A percentile compares a stretch with the other conserved stretches of the same genome.
Evolutionary conservation across 208 protist species (phyloP).

Genomic region (Perkinsela sp.): DNA sequence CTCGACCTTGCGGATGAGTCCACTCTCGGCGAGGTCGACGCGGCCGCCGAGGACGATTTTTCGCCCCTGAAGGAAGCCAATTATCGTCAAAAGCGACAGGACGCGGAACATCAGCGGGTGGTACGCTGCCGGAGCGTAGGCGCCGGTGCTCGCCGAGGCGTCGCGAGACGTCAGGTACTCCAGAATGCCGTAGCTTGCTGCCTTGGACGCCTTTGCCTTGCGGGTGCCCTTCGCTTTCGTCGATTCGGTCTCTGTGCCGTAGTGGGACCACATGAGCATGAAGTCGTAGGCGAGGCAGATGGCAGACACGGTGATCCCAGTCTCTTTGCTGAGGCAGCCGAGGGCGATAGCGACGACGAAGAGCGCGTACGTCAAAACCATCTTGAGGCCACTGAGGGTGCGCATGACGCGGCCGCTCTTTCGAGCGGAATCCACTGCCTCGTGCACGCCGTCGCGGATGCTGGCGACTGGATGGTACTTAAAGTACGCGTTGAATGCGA

Average conservation of each 20-base stretch:
- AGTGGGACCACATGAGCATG: slow-evolving; percentile 9
- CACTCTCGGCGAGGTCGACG: slow-evolving; percentile 14
- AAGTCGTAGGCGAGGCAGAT: slow-evolving; percentile 18
- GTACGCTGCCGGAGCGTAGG: not conserved
- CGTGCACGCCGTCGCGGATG: not conserved
- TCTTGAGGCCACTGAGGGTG: not conserved
- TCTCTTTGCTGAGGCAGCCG: slow-evolving; percentile 29
- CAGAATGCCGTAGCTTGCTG: not conserved
- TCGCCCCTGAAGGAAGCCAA: slow-evolving; percentile 22
- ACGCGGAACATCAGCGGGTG: slow-evolving; percentile 6
- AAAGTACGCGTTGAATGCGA: slow-evolving; percentile 5
- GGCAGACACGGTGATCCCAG: slow-evolving; percentile 26
- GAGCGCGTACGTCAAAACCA: slow-evolving; percentile 5
- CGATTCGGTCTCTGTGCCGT: slow-evolving; percentile 3
- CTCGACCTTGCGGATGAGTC: slow-evolving; percentile 26
- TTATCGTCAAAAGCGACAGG: slow-evolving; percentile 7
- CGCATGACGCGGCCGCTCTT: not conserved
- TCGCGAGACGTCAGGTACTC: not conserved
- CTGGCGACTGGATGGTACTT: not conserved
- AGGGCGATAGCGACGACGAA: slow-evolving; percentile 11
- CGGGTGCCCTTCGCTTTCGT: not conserved
- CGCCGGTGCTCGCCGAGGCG: slow-evolving; percentile 1
- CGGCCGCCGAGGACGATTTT: slow-evolving; percentile 10
- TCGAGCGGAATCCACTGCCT: slow-evolving; percentile 5
- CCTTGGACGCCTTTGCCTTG: not conserved